Base-by-base conservation (phyloP, 805 yeast species). In the Blastobotrys robertii region DNA sequence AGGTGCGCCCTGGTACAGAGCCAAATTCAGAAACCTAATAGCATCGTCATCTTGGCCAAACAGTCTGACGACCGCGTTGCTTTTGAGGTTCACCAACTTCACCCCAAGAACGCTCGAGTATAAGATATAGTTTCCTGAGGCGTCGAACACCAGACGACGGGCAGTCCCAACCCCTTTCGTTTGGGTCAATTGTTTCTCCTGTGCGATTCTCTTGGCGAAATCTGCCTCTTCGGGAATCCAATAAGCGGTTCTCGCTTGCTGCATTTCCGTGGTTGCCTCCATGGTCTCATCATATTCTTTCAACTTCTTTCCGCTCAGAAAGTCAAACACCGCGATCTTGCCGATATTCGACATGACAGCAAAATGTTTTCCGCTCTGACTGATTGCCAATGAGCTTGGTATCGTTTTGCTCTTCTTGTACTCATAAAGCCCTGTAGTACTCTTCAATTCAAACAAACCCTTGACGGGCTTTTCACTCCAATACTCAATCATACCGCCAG, bases 341-440 rank as follows among this genome's bases (percentile, higher is more conserved):
- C 60, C 45, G 43, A 65, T 68, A 1, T 44, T 37, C 4, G 68
- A 56, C n/a, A 49, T 34, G 1, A 55, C 47, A 8, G 59, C 67
- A 48, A 64, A 60, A 19, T 37, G 46, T n/a, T 52, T 53, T 1
- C 55, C 57, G 39, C 58, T 54, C 1, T 53, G 54, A 4, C 64
- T 55, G 7, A 62, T 45, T 11, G 46, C 35, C 4, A 65, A 32
- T 2, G 49, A 30, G 4, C 50, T 33, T 2, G 62, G 59, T 1
- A 44, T 36, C 1, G 61, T 44, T 44, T 66, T 66, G 15, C 46
- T 38, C 44, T 66, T 68, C 14, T 65, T 48, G 37, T 67, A 49
- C 12, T 61, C 64, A 45, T 64, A 60, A 12, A 64, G 49, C 45
- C 67, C 67, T 0, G 75, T 70, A 34, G 60, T 53, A 29, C 68